A percentile compares a stretch with the other conserved stretches of the same genome.
Conservation (phyloP, 768 basidiomycete genomes). For the Pulveroboletus sp. region DNA sequence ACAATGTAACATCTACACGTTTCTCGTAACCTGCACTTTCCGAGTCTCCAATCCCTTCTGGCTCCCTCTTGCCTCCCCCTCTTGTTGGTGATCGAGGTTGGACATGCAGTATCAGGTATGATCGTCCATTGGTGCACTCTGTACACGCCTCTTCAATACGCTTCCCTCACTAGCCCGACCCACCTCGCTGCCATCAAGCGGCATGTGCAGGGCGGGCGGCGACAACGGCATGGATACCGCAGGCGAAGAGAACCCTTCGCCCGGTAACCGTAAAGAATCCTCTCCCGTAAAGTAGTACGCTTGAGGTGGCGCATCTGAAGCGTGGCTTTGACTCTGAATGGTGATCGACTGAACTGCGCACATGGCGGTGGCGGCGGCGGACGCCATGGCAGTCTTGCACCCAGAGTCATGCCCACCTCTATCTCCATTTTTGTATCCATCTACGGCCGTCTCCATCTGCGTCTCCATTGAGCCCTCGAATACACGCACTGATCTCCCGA, state of each 20-base stretch:
- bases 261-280: slow-evolving; percentile 49
- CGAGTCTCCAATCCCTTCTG: background rate
- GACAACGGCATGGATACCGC: slow-evolving; percentile 63
- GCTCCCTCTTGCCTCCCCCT: no score
- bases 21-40: background rate
- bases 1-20: slow-evolving; percentile 10
- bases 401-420: background rate
- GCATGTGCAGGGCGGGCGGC: slow-evolving; percentile 46
- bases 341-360: background rate
- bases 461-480: slow-evolving; percentile 8
- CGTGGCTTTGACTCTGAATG: background rate
- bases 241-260: slow-evolving; percentile 72
- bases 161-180: slow-evolving; percentile 7
- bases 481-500: background rate
- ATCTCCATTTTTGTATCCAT: background rate
- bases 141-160: slow-evolving; percentile 20
- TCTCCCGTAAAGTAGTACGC: slow-evolving; percentile 52
- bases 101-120: slow-evolving; percentile 5
- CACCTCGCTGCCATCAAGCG: slow-evolving; percentile 14
- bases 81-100: background rate
- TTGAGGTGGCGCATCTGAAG: slow-evolving; percentile 26
- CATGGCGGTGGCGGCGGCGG: no score
- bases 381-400: background rate
- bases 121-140: slow-evolving; percentile 3
- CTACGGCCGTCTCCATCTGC: background rate